Base-by-base conservation (phyloP, 495 filamentous ascomycete species). In the Aspergillus ellipticus region DNA sequence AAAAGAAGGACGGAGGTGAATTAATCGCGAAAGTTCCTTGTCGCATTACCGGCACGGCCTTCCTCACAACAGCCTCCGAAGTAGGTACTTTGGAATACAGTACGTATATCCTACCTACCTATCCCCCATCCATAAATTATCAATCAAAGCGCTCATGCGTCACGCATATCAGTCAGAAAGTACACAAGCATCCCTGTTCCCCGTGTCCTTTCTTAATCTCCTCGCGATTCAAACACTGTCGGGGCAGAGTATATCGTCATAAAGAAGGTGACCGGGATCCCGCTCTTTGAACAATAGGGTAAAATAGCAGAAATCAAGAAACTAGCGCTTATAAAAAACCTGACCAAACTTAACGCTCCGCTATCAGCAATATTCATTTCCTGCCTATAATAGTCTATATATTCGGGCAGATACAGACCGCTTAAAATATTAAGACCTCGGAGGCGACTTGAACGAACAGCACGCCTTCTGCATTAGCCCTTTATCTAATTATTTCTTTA, bases 241-340 rank as follows among this genome's bases (percentile, higher is more conserved):
- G 65, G 65, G 9, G 59, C 63, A 13, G 68, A 74, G 42, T 73
- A 73, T 46, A 73, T 74, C 13, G 62, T 75, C 21, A 75, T 75
- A 65, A 72, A 71, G 46, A 72, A 71, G 51, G 70, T 65, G 5
- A 15, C 58, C 17, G 74, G 70, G 4, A 51, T 72, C 46, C 71
- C 62, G 24, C 54, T 77, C 9, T 72, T 62, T 49, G 47, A 67
- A 35, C 35, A 46, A 33, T 74, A 66, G 72, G 58, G 42, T 2
- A 47, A 55, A 5, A 65, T 75, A 54, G 51, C 37, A 0, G 52
- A 65, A 35, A 28, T 54, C 9, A 58, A 74, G 5, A 59, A 62
- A 48, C 51, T 70, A 2, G 35, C 65, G 41, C 53, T 76, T 5
- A 69, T 76, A 13, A 58, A 62, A 33, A 55, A 62, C 28, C 43